Base-by-base conservation (phyloP, 208 protist species). In the Crithidia sp. region DNA sequence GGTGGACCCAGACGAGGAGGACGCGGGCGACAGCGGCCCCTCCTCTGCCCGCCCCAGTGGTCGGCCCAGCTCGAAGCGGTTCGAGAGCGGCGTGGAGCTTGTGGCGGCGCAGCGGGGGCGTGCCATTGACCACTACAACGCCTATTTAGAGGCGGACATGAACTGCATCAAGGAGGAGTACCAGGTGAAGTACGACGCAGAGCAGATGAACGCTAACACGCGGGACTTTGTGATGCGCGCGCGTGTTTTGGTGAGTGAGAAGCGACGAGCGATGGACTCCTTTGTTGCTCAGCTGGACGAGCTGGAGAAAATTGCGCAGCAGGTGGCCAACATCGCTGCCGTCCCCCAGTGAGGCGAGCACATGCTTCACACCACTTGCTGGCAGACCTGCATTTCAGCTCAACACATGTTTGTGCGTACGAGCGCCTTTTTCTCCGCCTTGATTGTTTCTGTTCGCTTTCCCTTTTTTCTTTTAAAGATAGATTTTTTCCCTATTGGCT, bases 151-250 rank as follows among this genome's bases (percentile, higher is more conserved):
- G 49, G 64, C 77, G 10, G 82, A 91, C 52, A 88, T 88, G 86
- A 67, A 76, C 47, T 82, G 61, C 75, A 87, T 88, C 68, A 87
- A 84, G 69, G 76, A 87, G 17, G 85, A 90, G 75, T 86, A 87
- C 52, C 75, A 85, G 64, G 68, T 87, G 39, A 90, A 89, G 75
- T 87, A 82, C 72, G 80, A 90, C 39, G 79, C 79, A 49, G 80
- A 92, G 75, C 72, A 83, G 71, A 65, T 68, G 28, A 73, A 62
- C 19, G 67, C 76, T 1, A 79, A 67, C 44, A 67, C 69, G 47
- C 47, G 37, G 13, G 77, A 83, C 55, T 91, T 91, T 58, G 70
- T 89, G 12, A 39, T 56, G 17, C 64, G 77, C 3, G 79, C 82
- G 7, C 76, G 79, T 6, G 17, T 28, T 6, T 53, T 87, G 16